Percentiles rank a stretch among this genome's conserved stretches.
Conservation (phyloP, 495 filamentous ascomycete genomes). For the Amniculicola lignicola region DNA sequence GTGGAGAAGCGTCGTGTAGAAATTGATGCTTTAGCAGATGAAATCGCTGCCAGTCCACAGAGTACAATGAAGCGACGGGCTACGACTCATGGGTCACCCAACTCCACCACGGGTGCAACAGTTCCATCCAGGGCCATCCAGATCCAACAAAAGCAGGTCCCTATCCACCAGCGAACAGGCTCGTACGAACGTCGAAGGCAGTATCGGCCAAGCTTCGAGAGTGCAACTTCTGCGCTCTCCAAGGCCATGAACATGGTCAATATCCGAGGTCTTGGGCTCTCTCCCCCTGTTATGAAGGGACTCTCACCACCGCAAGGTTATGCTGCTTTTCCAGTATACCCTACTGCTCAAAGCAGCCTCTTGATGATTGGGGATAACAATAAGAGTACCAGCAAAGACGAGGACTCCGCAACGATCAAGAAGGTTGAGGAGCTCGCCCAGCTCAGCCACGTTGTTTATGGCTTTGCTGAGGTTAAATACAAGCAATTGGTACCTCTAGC, state of each 20-base stretch:
- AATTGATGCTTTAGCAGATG: conserved; percentile 95
- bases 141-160: conserved; percentile 61
- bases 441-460: conserved; percentile 90
- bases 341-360: conserved; percentile 58
- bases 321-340: conserved; percentile 80
- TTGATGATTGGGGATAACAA: conserved; percentile 64
- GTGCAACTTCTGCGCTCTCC: conserved; percentile 82
- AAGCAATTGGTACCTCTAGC: conserved; percentile 87
- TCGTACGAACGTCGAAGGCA: conserved; percentile 78
- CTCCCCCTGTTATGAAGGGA: conserved; percentile 48
- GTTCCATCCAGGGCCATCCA: conserved; percentile 62
- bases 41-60: conserved; percentile 73
- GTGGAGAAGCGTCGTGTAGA: conserved; percentile 93
- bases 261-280: conserved; percentile 62
- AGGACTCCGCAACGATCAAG: conserved; percentile 74
- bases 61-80: conserved; percentile 61
- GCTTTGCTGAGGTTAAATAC: conserved; percentile 97
- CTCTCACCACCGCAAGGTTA: conserved; percentile 75
- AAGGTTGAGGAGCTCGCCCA: conserved; percentile 87
- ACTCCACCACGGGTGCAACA: conserved; percentile 57
- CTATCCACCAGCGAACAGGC: conserved; percentile 59
- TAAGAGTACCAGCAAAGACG: conserved; percentile 63
- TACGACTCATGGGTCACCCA: conserved; percentile 59
- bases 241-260: conserved; percentile 95
- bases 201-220: conserved; percentile 71